These are phyloP conservation scores for Microbotryum lychnidis-dioicae DNA, from an alignment of 1,284 basidiomycete genomes.

Conservation along the genomic window DNA sequence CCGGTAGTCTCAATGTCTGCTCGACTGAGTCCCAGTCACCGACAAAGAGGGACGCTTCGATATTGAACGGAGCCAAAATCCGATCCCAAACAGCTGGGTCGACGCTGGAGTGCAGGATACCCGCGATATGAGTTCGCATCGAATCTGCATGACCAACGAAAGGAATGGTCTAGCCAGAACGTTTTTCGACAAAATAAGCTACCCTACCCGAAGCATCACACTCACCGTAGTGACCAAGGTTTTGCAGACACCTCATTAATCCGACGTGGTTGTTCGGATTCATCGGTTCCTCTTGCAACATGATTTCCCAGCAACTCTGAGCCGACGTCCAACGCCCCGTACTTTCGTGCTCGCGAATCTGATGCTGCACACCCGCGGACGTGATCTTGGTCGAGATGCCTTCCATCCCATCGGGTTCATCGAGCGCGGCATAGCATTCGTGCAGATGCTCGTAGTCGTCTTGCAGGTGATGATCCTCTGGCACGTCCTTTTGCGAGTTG, in stretches of 20 bases:
- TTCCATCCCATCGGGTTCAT: constrained; percentile 99
- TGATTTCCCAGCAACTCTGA: constrained; percentile 99
- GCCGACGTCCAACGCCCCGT: constrained; percentile 97
- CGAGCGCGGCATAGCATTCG: constrained; percentile 89
- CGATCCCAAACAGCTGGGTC: constrained; percentile 76
- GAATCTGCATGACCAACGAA: constrained; percentile 56
- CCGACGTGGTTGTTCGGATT: constrained; percentile 84
- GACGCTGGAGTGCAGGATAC: constrained; percentile 57
- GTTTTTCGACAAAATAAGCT: neutral
- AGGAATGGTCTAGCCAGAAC: neutral
- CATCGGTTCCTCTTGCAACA: constrained; percentile 80
- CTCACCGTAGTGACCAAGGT: constrained; percentile 93
- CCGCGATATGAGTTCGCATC: constrained; percentile 86
- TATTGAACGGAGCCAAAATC: constrained; percentile 71
- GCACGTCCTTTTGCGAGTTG: constrained; percentile 42
- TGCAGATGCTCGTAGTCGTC: constrained; percentile 84
- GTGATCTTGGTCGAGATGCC: constrained; percentile 85
- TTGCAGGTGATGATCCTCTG: constrained; percentile 50
- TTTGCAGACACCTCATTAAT: constrained; percentile 80
- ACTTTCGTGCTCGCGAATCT: constrained; percentile 96
- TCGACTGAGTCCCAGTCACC: constrained; percentile 84
- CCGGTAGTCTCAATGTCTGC: constrained; percentile 51
- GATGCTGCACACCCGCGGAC: constrained; percentile 85
- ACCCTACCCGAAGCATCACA: constrained; percentile 9
- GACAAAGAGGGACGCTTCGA: constrained; percentile 92